Percentiles rank a stretch among this genome's conserved stretches.
Conservation (phyloP, 495 filamentous ascomycete species). For the Talaromyces liani region DNA sequence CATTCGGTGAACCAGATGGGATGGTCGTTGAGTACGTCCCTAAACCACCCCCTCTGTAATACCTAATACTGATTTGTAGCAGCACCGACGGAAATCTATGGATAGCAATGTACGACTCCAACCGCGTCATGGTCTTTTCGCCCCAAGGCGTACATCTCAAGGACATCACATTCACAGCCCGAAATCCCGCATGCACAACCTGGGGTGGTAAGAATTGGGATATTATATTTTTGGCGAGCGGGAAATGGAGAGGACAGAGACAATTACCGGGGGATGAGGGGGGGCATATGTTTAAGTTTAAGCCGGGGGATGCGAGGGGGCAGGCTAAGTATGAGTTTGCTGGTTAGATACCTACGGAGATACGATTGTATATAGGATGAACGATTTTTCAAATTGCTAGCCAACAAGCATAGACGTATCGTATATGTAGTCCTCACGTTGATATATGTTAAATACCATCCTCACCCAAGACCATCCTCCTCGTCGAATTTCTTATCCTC, state of each 20-base stretch:
- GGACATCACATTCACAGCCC: slow-evolving; percentile 14
- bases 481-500: slow-evolving; percentile 21
- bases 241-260: slow-evolving; percentile 5
- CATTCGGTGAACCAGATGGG: slow-evolving; percentile 20
- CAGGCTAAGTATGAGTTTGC: slow-evolving; percentile 13
- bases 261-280: slow-evolving; percentile 10
- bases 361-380: neutral
- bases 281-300: slow-evolving; percentile 16
- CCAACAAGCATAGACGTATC: too few relatives aligned
- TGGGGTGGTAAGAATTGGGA: slow-evolving; percentile 5
- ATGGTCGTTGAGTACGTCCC: slow-evolving; percentile 19
- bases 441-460: neutral
- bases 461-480: slow-evolving; percentile 1
- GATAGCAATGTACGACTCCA: slow-evolving; percentile 15
- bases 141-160: slow-evolving; percentile 12
- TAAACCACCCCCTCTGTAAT: neutral
- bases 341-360: slow-evolving; percentile 1
- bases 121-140: slow-evolving; percentile 14
- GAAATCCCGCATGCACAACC: slow-evolving; percentile 12
- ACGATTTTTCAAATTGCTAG: too few relatives aligned
- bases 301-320: slow-evolving; percentile 7
- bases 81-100: slow-evolving; percentile 15
- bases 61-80: neutral
- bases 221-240: slow-evolving; percentile 6
- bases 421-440: too few relatives aligned